Evolutionary conservation across 2,329 filamentous ascomycete genomes (phyloP).

Genomic region (Aspergillus latus): DNA sequence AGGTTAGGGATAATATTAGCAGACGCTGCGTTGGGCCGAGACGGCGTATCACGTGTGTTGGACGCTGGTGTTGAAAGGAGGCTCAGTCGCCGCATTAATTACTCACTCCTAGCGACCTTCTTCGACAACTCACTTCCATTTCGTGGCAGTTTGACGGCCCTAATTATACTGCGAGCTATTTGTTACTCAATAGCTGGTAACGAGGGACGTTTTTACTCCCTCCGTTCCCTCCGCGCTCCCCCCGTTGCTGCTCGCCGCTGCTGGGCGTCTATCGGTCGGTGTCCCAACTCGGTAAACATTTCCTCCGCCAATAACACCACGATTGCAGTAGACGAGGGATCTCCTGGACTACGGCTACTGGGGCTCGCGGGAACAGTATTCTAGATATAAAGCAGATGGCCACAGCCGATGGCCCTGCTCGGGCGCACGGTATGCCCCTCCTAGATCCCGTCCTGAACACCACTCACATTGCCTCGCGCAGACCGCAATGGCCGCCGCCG

Average conservation of each 20-base stretch:
- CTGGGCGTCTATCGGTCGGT: not conserved
- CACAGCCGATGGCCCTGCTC: slow-evolving; percentile 37
- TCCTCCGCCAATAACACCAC: not conserved
- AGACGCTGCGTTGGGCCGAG: slow-evolving; percentile 10
- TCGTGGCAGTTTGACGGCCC: not conserved
- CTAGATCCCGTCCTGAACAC: slow-evolving; percentile 10
- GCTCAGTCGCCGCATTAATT: no score
- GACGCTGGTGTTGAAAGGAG: not conserved
- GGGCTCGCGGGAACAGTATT: not conserved
- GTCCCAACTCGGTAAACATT: not conserved
- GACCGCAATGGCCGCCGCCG: slow-evolving; percentile 73
- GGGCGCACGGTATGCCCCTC: slow-evolving; percentile 46
- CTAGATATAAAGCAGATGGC: slow-evolving; percentile 24
- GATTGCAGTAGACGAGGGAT: not conserved
- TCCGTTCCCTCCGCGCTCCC: not conserved
- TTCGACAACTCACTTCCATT: not conserved
- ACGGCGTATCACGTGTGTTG: slow-evolving; percentile 11
- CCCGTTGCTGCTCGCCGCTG: not conserved
- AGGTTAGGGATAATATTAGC: slow-evolving; percentile 1
- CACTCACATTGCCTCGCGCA: slow-evolving; percentile 35
- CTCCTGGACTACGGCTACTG: not conserved
- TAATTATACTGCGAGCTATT: not conserved
- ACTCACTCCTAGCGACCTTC: not conserved
- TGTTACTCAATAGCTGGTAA: no score
- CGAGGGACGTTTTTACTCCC: not conserved